phyloP scores from a whole-genome alignment of 768 basidiomycete genomes.

The Chiua virens region DNA sequence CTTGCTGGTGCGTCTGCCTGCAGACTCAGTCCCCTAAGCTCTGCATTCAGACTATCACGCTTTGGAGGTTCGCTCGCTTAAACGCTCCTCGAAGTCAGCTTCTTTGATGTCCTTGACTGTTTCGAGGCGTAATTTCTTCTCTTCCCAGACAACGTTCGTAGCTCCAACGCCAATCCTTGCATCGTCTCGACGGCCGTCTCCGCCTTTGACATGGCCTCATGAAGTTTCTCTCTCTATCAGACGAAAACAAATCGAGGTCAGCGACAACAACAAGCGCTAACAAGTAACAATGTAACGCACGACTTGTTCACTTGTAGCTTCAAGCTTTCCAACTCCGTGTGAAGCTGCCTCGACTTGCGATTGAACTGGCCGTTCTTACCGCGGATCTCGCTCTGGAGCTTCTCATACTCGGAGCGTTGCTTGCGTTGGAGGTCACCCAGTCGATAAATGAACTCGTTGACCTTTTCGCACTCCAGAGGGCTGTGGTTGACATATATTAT shows the following conservation, averaged over 20 bases:
- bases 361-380: constrained; percentile 66
- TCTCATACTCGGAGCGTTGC: constrained; percentile 64
- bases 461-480: constrained; percentile 68
- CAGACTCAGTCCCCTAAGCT: constrained; percentile 66
- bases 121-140: constrained; percentile 60
- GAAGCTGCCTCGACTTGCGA: constrained; percentile 54
- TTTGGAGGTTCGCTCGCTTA: constrained; percentile 53
- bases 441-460: constrained; percentile 69
- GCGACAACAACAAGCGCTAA: background rate
- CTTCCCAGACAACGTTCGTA: constrained; percentile 54
- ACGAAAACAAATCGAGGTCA: background rate
- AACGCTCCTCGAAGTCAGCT: constrained; percentile 63
- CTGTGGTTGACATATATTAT: constrained; percentile 65
- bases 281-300: constrained; percentile 37
- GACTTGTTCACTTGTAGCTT: constrained; percentile 60
- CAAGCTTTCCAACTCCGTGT: constrained; percentile 51
- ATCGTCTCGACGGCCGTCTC: constrained; percentile 61
- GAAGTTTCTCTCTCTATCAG: constrained; percentile 53
- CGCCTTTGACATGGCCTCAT: constrained; percentile 48
- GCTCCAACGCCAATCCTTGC: constrained; percentile 51
- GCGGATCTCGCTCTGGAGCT: constrained; percentile 63
- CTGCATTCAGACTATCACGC: constrained; percentile 68
- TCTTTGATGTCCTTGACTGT: constrained; percentile 59
- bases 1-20: constrained; percentile 84
- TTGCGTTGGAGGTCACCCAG: constrained; percentile 62